Evolutionary conservation across 2,329 filamentous ascomycete species (phyloP), one percentile per base, ranked within the genome.

Genomic region (Alternaria longipes): DNA sequence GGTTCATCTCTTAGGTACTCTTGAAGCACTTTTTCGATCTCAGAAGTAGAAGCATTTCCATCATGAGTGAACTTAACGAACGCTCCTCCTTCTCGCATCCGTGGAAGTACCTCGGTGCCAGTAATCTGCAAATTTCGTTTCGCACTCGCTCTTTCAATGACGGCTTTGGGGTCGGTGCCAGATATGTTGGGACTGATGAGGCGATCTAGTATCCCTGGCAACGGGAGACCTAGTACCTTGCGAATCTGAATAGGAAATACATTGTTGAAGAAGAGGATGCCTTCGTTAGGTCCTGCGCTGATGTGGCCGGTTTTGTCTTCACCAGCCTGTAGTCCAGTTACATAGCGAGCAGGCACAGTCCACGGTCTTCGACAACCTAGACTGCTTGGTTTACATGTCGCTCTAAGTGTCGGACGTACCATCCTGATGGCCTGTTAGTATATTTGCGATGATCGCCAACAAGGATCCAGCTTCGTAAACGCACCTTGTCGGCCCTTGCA

Each of bases 241-340:
- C 86, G 85, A 34, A 97, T 84, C 69, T 88, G 91, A 28, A 95
- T 83, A 1, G 94, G 94, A 63, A 96, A 96, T 51, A 98, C 85
- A 79, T 95, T 97, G 76, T 97, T 93, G 73, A 98, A 90, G 81
- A 96, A 99, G 7, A 97, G 79, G 46, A 98, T 89, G 0, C 90
- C 90, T 81, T 98, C 92, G 69, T 94, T 91, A 1, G 89, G 81
- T 3, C 84, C 85, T 11, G 91, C 85, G n/a, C 85, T 83, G 68
- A 98, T 97, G 72, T 97, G 93, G 0, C 95, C 94, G 9, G 88
- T 88, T 65, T 91, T 88, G 70, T 91, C 85, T 66, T 88, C 87
- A 53, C 86, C 87, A 11, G 84, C 79, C 59, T 84, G 80, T 2
- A 80, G 62, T 2, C 58, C 58, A 8, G 79, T 78, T 12, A 70